Evolutionary conservation across 2,329 filamentous ascomycete genomes (phyloP).

Genomic region (Exophiala calicioides): DNA sequence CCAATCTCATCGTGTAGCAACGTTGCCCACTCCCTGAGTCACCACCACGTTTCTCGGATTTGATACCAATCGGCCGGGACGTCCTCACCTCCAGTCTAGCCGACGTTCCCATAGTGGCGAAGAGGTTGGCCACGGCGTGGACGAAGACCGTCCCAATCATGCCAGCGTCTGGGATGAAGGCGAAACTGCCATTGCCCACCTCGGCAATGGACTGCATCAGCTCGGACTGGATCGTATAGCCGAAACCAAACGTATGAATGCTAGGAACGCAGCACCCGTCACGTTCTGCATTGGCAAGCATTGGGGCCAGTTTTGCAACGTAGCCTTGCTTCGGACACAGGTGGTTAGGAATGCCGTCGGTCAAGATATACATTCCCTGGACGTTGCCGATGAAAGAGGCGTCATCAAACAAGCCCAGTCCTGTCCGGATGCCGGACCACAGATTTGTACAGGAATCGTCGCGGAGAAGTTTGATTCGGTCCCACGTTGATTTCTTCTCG

Average conservation of each 20-base stretch:
- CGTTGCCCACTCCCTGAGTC: neutral
- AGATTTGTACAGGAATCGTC: constrained; percentile 53
- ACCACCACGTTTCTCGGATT: constrained; percentile 3
- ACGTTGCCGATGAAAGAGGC: constrained; percentile 33
- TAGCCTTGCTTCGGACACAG: constrained; percentile 58
- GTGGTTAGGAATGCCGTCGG: constrained; percentile 51
- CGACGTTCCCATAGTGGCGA: constrained; percentile 57
- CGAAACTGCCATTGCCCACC: constrained; percentile 58
- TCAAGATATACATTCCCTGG: constrained; percentile 38
- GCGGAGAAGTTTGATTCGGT: constrained; percentile 47
- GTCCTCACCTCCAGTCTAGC: constrained; percentile 45
- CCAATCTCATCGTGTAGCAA: constrained; percentile 32
- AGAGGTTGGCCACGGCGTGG: constrained; percentile 63
- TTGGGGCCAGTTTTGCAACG: constrained; percentile 53
- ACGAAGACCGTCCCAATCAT: constrained; percentile 64
- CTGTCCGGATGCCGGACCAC: constrained; percentile 59
- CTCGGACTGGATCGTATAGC: constrained; percentile 52
- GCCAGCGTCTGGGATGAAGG: constrained; percentile 63
- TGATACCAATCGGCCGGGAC: neutral
- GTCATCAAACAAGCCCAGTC: constrained; percentile 51
- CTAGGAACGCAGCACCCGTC: constrained; percentile 42
- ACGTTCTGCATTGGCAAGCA: constrained; percentile 34
- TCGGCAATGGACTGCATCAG: constrained; percentile 63
- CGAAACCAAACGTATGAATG: constrained; percentile 58
- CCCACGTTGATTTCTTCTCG: constrained; percentile 49